Conservation (phyloP, 306 rosid species). For the Cicer arietinum region DNA sequence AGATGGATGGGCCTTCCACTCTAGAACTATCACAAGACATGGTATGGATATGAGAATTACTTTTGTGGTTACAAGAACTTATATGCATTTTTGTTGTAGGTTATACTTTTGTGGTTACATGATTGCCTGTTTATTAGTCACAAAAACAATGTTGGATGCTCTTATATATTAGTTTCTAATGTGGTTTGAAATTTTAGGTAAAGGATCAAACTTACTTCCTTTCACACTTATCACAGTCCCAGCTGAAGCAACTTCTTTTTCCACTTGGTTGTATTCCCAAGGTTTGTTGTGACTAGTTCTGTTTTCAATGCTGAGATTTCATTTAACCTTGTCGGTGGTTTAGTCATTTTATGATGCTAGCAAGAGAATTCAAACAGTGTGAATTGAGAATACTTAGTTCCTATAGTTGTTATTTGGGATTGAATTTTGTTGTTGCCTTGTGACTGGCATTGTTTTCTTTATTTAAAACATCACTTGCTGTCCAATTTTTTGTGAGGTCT, state of each 20-base stretch:
- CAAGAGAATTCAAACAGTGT: constrained; percentile 3
- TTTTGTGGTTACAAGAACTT: constrained; percentile 27
- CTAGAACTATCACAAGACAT: constrained; percentile 79
- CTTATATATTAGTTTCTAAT: constrained; percentile 33
- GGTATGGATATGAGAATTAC: constrained; percentile 55
- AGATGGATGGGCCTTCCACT: constrained; percentile 56
- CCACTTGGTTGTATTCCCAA: constrained; percentile 88
- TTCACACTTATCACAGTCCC: constrained; percentile 86
- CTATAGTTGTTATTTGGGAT: constrained; percentile 6
- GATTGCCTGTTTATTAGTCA: not conserved
- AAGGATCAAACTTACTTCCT: constrained; percentile 98
- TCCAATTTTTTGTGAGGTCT: not conserved
- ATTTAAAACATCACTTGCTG: constrained; percentile 13
- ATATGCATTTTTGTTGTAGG: constrained; percentile 33
- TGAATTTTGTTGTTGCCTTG: constrained; percentile 13
- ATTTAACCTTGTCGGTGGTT: constrained; percentile 15
- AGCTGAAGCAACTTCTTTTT: constrained; percentile 78
- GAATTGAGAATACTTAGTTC: constrained; percentile 6
- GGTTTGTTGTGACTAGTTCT: constrained; percentile 60
- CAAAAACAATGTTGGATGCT: not conserved
- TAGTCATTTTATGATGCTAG: constrained; percentile 16
- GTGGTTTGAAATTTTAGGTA: constrained; percentile 60
- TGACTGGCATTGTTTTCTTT: constrained; percentile 8
- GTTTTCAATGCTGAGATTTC: constrained; percentile 20
- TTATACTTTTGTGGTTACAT: constrained; percentile 19